Conservation (phyloP, 2,329 filamentous ascomycete genomes). For the Colletotrichum lupini region DNA sequence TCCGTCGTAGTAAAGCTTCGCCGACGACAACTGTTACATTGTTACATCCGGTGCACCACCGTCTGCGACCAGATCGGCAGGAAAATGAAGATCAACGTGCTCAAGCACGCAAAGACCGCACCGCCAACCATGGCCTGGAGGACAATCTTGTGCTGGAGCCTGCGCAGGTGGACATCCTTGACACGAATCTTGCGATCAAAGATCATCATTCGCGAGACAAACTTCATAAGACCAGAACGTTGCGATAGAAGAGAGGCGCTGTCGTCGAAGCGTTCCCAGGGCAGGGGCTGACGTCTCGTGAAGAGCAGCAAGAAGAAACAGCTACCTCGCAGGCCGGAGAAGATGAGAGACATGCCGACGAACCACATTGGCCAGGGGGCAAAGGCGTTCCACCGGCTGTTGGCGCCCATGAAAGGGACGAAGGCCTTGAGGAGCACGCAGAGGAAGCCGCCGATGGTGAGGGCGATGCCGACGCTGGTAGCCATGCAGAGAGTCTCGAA, state of each 20-base stretch:
- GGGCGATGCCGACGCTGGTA: constrained; percentile 54
- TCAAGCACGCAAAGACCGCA: constrained; percentile 48
- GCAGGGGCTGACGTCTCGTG: constrained; percentile 55
- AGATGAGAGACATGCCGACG: constrained; percentile 53
- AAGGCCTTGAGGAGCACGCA: constrained; percentile 53
- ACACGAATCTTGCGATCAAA: constrained; percentile 59
- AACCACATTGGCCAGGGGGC: constrained; percentile 59
- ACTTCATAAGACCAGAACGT: constrained; percentile 42
- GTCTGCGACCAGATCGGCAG: constrained; percentile 56
- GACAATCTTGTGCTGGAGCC: constrained; percentile 57
- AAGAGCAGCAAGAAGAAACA: constrained; percentile 61
- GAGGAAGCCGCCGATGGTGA: constrained; percentile 52
- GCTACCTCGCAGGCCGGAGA: constrained; percentile 56
- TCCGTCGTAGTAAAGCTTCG: not conserved
- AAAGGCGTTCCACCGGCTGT: constrained; percentile 54
- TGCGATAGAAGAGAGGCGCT: constrained; percentile 39
- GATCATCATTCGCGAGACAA: constrained; percentile 55
- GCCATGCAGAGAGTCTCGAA: constrained; percentile 61
- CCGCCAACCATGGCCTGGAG: constrained; percentile 53
- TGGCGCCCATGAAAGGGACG: constrained; percentile 48
- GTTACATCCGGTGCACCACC: not conserved
- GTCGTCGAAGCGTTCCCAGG: constrained; percentile 61
- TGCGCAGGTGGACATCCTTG: constrained; percentile 54
- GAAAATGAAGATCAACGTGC: constrained; percentile 54
- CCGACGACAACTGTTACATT: not conserved